Evolutionary conservation across 2,329 filamentous ascomycete species (phyloP).

Genomic region (Grosmannia clavigera): DNA sequence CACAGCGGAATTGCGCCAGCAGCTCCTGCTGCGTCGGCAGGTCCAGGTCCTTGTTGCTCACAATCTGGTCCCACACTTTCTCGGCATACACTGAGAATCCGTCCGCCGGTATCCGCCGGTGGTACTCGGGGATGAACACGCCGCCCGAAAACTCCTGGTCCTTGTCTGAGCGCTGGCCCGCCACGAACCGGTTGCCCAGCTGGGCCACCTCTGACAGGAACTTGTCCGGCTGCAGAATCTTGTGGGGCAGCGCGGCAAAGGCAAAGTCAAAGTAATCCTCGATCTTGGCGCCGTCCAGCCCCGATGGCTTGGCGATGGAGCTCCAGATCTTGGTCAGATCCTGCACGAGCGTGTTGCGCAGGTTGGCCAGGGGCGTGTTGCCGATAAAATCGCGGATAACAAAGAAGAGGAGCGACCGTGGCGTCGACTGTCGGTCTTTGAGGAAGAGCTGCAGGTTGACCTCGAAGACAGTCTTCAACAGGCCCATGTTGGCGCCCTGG

Average conservation of each 20-base stretch:
- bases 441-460: conserved; percentile 95
- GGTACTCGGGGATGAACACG: conserved; percentile 87
- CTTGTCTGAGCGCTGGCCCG: conserved; percentile 62
- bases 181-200: conserved; percentile 68
- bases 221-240: conserved; percentile 87
- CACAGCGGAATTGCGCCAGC: conserved; percentile 91
- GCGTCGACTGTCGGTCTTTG: conserved; percentile 85
- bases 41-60: conserved; percentile 96
- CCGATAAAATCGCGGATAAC: conserved; percentile 96
- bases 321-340: conserved; percentile 89
- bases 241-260: conserved; percentile 90
- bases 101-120: conserved; percentile 89
- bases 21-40: conserved; percentile 94
- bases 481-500: conserved; percentile 96
- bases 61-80: conserved; percentile 96
- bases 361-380: conserved; percentile 76
- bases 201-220: conserved; percentile 72
- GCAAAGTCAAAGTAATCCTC: conserved; percentile 99
- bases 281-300: conserved; percentile 78
- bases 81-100: conserved; percentile 92
- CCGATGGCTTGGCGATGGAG: conserved; percentile 79
- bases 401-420: conserved; percentile 90
- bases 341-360: conserved; percentile 80
- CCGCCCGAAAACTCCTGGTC: conserved; percentile 67
- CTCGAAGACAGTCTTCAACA: conserved; percentile 97